A percentile compares a stretch with the other conserved stretches of the same genome.
Conservation (phyloP, 2,329 filamentous ascomycete genomes). For the Sporothrix variecibatus region DNA sequence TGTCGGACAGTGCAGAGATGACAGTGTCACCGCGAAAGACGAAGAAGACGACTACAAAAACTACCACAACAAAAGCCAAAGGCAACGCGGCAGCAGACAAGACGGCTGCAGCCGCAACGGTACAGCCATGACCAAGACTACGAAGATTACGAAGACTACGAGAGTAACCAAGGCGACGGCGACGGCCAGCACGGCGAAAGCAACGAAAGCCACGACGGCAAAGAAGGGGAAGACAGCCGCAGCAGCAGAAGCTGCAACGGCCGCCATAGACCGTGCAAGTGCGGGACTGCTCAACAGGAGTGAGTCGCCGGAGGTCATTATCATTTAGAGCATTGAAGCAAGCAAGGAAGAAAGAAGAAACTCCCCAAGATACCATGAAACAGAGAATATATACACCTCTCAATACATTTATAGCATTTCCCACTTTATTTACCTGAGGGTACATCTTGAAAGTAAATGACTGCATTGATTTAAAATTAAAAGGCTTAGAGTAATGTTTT, state of each 20-base stretch:
- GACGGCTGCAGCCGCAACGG: background rate
- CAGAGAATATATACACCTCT: background rate
- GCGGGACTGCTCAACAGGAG: background rate
- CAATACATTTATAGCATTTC: background rate
- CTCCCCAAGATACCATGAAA: background rate
- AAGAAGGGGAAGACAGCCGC: background rate
- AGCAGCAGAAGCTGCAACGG: background rate
- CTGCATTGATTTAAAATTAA: too few relatives aligned
- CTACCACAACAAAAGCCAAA: background rate
- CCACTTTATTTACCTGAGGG: background rate
- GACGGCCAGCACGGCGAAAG: background rate
- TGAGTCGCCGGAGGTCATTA: slow-evolving; percentile 10
- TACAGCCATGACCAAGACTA: background rate
- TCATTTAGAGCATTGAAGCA: background rate
- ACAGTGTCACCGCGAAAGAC: background rate
- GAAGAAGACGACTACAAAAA: background rate
- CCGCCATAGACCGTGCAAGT: background rate
- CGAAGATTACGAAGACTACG: slow-evolving; percentile 23
- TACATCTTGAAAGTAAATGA: too few relatives aligned
- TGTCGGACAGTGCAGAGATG: background rate
- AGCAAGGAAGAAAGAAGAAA: background rate
- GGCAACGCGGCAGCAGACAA: slow-evolving; percentile 16
- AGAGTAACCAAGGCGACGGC: slow-evolving; percentile 15
- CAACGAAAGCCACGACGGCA: background rate
- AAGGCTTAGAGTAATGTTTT: too few relatives aligned